Base-by-base conservation (phyloP, 225 moss, liverwort and hornwort genomes). In the Polytrichum commune region DNA sequence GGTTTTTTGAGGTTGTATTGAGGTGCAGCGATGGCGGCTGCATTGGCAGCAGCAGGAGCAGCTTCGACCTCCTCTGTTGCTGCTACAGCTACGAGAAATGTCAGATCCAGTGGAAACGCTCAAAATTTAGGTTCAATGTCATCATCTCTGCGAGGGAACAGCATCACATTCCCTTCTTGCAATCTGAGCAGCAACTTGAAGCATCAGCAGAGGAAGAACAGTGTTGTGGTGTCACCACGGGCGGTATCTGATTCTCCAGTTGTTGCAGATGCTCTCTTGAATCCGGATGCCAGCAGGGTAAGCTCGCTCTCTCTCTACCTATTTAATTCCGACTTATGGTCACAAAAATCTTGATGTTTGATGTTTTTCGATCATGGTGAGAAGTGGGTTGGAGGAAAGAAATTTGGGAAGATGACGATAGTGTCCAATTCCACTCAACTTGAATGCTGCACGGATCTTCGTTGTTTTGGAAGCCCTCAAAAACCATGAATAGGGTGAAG, bases 11-110 rank as follows among this genome's bases (percentile, higher is more conserved):
- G 16, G 46, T 46, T 46, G 46, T 13, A 0, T 46, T 46, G 46
- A 46, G 46, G 46, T 46, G 46, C 46, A 46, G 46, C 57, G 33
- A 85, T 82, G 82, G 79, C 23, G 74, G 74, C 65, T 77, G 69
- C 62, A 56, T 29, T 29, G 24, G 24, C 64, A 73, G 63, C 74
- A 66, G 71, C 53, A 55, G 60, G 32, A 55, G 35, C 65, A 3
- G 62, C 76, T 23, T 29, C 81, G 1, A 66, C 71, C 18, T 0
- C 74, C 68, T 71, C 68, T 24, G 26, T 64, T 32, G 55, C 19
- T 1, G n/a, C 61, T n/a, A 24, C 32, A 27, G 23, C 18, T 7
- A 73, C 61, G 64, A 68, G 67, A 26, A 74, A 71, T 4, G 53
- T 20, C 19, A 74, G 19, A 24, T 46, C 46, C 46, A 1, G 66